These are phyloP conservation scores for Rhodosporidiobolus odoratus DNA, from an alignment of 768 basidiomycete species.

Conservation along the genomic window DNA sequence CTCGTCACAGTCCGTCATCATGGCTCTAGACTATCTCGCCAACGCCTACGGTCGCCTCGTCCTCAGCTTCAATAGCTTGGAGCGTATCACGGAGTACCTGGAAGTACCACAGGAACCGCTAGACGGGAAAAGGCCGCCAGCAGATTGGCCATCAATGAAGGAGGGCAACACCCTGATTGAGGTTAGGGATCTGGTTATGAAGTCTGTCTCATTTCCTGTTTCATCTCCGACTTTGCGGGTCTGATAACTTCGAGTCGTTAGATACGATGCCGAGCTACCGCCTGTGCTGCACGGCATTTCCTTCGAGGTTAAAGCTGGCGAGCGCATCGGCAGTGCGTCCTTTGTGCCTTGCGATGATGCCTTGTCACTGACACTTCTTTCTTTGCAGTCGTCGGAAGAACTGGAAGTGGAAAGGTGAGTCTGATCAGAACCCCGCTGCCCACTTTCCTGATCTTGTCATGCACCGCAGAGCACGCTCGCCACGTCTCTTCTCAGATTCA, in stretches of 20 bases:
- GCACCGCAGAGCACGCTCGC: constrained; percentile 1
- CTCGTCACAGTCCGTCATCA: constrained; percentile 53
- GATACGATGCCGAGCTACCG: constrained; percentile 60
- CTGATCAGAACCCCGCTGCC: too few species aligned
- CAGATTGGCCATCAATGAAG: constrained; percentile 48
- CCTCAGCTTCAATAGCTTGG: constrained; percentile 46
- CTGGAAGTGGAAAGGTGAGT: constrained; percentile 51
- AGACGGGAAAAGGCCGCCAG: constrained; percentile 46
- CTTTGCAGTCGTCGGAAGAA: constrained; percentile 58
- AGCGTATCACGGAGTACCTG: constrained; percentile 46
- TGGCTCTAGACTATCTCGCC: constrained; percentile 21
- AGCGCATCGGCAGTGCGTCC: constrained; percentile 53
- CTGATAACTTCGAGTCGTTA: not conserved
- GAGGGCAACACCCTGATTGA: constrained; percentile 49
- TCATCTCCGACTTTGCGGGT: not conserved
- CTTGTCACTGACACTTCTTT: not conserved
- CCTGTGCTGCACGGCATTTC: constrained; percentile 58
- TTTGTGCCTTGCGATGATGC: too few species aligned
- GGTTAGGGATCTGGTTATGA: constrained; percentile 58
- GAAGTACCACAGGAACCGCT: constrained; percentile 34
- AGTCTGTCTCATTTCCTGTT: constrained; percentile 16
- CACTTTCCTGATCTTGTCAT: not conserved
- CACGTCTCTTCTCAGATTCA: constrained; percentile 54
- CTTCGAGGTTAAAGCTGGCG: constrained; percentile 58
- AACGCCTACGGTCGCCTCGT: constrained; percentile 23